Base-by-base conservation (phyloP, 2,329 filamentous ascomycete species). In the Colletotrichum navitas region DNA sequence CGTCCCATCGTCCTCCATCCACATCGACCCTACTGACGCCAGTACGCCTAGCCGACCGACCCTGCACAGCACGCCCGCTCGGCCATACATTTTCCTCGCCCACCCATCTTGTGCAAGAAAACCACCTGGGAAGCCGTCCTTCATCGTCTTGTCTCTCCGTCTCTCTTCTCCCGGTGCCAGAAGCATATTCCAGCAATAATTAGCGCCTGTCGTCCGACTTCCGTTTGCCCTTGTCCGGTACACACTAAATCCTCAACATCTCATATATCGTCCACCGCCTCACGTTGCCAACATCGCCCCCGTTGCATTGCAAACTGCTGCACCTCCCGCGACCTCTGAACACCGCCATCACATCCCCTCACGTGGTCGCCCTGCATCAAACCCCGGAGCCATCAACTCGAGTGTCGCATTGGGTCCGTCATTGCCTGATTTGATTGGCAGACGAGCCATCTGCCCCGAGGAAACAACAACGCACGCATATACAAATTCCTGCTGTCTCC, bases 381-480 rank as follows among this genome's bases (percentile, higher is more conserved):
- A 29, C 49, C 61, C 66, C 54, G 39, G 66, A 52, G 54, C 55
- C 52, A 41, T 62, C 61, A 55, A 39, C 18, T 47, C 49, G 45
- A 45, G 12, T 71, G 70, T 72, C 66, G 66, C 66, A 66, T 66
- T 62, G 67, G 70, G 39, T 65, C 66, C 55, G 12, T 32, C 67
- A 34, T 24, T 34, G 21, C 18, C 34, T 47, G 16, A 7, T 36
- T 62, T 72, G 61, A 72, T 72, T 72, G 70, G 70, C 70, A 72
- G 62, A 66, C 55, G 62, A 72, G 54, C 61, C 51, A 52, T 71
- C 67, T 62, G 66, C 66, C 51, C 47, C 52, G 54, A 55, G 54
- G 56, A 34, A 72, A 72, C 66, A 72, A 71, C 70, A 72, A 72
- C 66, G 67, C 66, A 72, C 70, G 62, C 70, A 72, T 68, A 68